Conservation (phyloP, 768 basidiomycete genomes). For the Phylloporus sp. region DNA sequence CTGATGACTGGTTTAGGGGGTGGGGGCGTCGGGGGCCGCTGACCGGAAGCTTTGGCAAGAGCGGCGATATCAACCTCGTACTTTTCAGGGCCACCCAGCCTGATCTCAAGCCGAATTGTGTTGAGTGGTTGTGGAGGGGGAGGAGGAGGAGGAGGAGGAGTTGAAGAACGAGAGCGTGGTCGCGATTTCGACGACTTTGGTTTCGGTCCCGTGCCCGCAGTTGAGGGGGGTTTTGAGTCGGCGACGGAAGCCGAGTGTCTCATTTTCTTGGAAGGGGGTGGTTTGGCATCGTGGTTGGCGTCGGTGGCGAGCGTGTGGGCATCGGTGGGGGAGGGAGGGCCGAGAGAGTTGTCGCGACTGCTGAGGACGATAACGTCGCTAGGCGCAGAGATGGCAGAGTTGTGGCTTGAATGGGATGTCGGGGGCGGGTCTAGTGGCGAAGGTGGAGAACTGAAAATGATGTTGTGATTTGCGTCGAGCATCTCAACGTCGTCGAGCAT, state of each 20-base stretch:
- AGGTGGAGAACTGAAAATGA: neutral
- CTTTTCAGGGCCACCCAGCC: slow-evolving; percentile 66
- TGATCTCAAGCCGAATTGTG: slow-evolving; percentile 68
- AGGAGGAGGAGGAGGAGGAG: slow-evolving; percentile 49
- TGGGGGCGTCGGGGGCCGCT: slow-evolving; percentile 55
- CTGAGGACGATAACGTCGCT: slow-evolving; percentile 28
- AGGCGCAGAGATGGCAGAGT: slow-evolving; percentile 13
- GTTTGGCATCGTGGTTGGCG: slow-evolving; percentile 20
- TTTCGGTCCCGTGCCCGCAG: slow-evolving; percentile 39
- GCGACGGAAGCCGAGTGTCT: slow-evolving; percentile 22
- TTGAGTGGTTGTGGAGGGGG: slow-evolving; percentile 48
- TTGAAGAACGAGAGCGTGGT: slow-evolving; percentile 53
- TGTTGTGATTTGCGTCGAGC: slow-evolving; percentile 15
- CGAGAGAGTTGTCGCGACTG: slow-evolving; percentile 31
- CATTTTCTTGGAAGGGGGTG: slow-evolving; percentile 30
- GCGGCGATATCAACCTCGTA: slow-evolving; percentile 68
- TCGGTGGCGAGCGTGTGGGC: slow-evolving; percentile 13
- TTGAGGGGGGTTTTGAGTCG: slow-evolving; percentile 26
- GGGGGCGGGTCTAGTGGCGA: slow-evolving; percentile 7
- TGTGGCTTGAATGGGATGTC: slow-evolving; percentile 15
- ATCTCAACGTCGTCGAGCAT: slow-evolving; percentile 31
- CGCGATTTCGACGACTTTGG: slow-evolving; percentile 50
- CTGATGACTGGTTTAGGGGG: slow-evolving; percentile 48
- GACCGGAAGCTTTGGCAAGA: slow-evolving; percentile 61
- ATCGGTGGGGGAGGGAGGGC: slow-evolving; percentile 12